Evolutionary conservation across 1,284 basidiomycete genomes (phyloP).

Genomic region (Melampsora americana): DNA sequence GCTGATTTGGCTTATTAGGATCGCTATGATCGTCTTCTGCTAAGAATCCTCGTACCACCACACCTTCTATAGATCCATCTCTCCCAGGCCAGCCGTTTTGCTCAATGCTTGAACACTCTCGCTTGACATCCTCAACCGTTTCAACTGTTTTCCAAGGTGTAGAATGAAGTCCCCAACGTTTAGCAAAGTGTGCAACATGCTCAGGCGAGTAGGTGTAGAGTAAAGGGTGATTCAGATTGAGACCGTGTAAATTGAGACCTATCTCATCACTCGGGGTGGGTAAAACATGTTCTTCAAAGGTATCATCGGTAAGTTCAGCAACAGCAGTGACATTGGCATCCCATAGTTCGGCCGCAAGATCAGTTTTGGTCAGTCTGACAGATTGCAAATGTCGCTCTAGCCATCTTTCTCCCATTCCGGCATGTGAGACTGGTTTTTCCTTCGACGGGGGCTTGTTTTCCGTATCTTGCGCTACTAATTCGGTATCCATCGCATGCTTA

Average conservation of each 20-base stretch:
- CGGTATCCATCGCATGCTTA: conserved; percentile 72
- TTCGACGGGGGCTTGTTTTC: conserved; percentile 44
- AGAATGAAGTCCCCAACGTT: conserved; percentile 84
- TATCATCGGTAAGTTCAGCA: conserved; percentile 85
- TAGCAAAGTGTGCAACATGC: conserved; percentile 74
- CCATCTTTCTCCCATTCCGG: conserved; percentile 78
- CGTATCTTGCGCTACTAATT: conserved; percentile 51
- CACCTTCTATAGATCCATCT: conserved; percentile 86
- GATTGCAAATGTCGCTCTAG: conserved; percentile 67
- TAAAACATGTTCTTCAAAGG: conserved; percentile 95
- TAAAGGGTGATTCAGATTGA: conserved; percentile 70
- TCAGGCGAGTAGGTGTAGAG: conserved; percentile 72
- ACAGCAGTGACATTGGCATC: conserved; percentile 82
- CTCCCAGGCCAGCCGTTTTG: conserved; percentile 68
- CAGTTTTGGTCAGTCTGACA: conserved; percentile 66
- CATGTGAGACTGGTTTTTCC: conserved; percentile 59
- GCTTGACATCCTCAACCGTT: conserved; percentile 67
- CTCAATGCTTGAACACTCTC: conserved; percentile 50
- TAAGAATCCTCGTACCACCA: conserved; percentile 66
- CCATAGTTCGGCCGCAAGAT: conserved; percentile 75
- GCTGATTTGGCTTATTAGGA: conserved; percentile 61
- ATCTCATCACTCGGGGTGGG: conserved; percentile 75
- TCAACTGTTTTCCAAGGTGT: conserved; percentile 66
- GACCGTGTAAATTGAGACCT: conserved; percentile 88
- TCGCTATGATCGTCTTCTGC: conserved; percentile 52